Evolutionary conservation across 2,329 filamentous ascomycete genomes (phyloP).

Genomic region (Fusarium incarnatum): DNA sequence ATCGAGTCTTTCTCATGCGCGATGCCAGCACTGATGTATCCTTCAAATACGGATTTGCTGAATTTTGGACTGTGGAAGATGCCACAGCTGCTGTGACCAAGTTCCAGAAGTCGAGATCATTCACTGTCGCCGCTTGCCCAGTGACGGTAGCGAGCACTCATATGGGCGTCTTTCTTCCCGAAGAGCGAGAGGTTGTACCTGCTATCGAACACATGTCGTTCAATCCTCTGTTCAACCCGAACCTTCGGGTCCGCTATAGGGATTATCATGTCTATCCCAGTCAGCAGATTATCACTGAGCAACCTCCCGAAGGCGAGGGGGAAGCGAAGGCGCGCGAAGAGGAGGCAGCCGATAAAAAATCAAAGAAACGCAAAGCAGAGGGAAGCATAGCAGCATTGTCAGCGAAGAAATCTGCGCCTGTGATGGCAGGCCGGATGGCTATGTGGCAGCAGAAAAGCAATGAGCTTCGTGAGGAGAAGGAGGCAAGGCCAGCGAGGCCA

Average conservation of each 20-base stretch:
- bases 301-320: conserved; percentile 56
- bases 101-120: conserved; percentile 77
- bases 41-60: conserved; percentile 85
- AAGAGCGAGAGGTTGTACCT: conserved; percentile 67
- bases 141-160: conserved; percentile 82
- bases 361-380: conserved; percentile 68
- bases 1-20: conserved; percentile 80
- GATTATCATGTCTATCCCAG: conserved; percentile 79
- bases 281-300: conserved; percentile 68
- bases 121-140: conserved; percentile 80
- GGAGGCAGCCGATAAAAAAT: conserved; percentile 53
- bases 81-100: conserved; percentile 79
- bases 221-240: conserved; percentile 74
- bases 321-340: conserved; percentile 39
- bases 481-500: conserved; percentile 7
- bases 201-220: conserved; percentile 75
- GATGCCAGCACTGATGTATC: conserved; percentile 78
- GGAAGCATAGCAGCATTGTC: conserved; percentile 44
- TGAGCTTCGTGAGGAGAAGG: conserved; percentile 51
- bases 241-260: conserved; percentile 79
- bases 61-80: conserved; percentile 82
- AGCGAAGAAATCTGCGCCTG: conserved; percentile 54
- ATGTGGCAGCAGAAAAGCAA: conserved; percentile 59
- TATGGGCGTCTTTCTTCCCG: conserved; percentile 85
- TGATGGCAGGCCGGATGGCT: conserved; percentile 60